Conservation (phyloP, 1,139 yeast species). For the Kodamaea suecica region DNA sequence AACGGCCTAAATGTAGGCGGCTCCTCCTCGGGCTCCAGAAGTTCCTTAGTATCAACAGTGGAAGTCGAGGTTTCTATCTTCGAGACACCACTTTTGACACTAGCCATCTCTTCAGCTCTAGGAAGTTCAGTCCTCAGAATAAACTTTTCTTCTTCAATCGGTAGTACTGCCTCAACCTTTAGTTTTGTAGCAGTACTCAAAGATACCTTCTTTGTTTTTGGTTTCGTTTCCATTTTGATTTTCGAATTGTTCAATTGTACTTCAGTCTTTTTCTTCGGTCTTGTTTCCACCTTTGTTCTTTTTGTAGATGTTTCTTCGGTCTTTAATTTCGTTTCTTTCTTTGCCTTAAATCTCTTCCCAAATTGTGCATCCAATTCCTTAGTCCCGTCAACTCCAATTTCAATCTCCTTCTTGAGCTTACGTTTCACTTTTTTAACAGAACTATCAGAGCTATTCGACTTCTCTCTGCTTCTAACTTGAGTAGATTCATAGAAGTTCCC, state of each 20-base stretch:
- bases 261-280: not conserved
- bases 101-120: not conserved
- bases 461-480: not conserved
- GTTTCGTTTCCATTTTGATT: not conserved
- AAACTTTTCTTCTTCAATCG: slow-evolving; percentile 1
- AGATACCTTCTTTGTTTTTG: slow-evolving; percentile 1
- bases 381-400: slow-evolving; percentile 1
- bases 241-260: not conserved
- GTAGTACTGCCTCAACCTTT: slow-evolving; percentile 14
- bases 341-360: not conserved
- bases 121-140: not conserved
- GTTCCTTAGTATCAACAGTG: no score
- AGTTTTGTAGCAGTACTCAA: slow-evolving; percentile 12
- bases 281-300: not conserved
- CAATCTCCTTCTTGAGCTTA: slow-evolving; percentile 7
- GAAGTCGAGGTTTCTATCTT: no score
- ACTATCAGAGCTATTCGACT: not conserved
- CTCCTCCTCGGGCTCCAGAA: slow-evolving; percentile 2
- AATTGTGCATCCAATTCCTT: not conserved
- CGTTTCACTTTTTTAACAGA: slow-evolving; percentile 3
- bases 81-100: no score
- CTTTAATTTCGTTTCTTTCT: no score
- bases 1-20: slow-evolving; percentile 1
- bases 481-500: slow-evolving; percentile 4
- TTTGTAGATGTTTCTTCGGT: no score